These are phyloP conservation scores for Ottelia alismoides DNA, from an alignment of 106 monocot genomes.

Conservation along the genomic window DNA sequence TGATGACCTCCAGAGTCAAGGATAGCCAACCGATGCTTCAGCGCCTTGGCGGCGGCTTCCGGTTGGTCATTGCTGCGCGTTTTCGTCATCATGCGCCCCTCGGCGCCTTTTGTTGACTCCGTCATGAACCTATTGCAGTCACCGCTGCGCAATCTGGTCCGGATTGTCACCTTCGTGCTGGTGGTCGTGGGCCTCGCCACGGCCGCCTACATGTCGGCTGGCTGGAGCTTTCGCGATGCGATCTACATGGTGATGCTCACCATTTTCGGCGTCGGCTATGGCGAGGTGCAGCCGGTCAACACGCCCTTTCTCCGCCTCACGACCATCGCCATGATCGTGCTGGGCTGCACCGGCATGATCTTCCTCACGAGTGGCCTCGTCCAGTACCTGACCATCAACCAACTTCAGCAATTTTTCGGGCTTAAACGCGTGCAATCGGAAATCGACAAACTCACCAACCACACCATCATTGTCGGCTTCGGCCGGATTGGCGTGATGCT, in stretches of 20 bases:
- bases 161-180: not conserved
- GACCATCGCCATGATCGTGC: not conserved
- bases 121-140: not conserved
- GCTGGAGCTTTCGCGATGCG: not conserved
- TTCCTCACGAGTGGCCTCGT: not conserved
- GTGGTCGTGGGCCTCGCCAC: not conserved
- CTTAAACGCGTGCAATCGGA: too few relatives aligned
- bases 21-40: too few relatives aligned
- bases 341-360: conserved; percentile 1
- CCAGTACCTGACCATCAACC: not conserved
- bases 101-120: not conserved
- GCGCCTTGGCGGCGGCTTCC: too few relatives aligned
- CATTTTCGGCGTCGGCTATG: not conserved
- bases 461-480: too few relatives aligned
- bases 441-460: too few relatives aligned
- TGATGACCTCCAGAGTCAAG: too few relatives aligned
- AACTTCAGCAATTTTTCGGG: too few relatives aligned
- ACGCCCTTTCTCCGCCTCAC: not conserved
- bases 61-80: too few relatives aligned
- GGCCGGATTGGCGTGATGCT: too few relatives aligned
- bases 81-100: too few relatives aligned
- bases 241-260: not conserved
- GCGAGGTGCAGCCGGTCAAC: not conserved
- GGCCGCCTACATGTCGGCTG: not conserved
- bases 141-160: not conserved